Percentiles rank a stretch among this genome's conserved stretches.
phyloP scores from a whole-genome alignment of 768 basidiomycete species.

The Pulveroboletus sp. region DNA sequence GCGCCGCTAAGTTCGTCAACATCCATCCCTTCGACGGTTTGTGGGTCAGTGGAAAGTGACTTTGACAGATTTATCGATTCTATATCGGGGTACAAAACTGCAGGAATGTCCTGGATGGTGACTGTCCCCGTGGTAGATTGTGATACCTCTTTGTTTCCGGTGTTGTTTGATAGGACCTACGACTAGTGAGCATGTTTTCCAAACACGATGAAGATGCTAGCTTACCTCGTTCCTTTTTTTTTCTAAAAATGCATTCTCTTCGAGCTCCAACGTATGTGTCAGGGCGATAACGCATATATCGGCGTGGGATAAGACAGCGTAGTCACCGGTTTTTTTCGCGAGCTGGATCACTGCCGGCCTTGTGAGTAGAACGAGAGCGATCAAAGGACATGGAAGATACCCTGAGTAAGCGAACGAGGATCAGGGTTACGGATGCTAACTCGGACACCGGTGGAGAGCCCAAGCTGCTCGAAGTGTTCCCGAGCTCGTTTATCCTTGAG shows the following conservation, averaged over 20 bases:
- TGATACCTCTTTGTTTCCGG: background rate
- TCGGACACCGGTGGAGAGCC: conserved; percentile 69
- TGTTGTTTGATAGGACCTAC: conserved; percentile 7
- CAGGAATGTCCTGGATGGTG: background rate
- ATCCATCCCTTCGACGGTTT: background rate
- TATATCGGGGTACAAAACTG: background rate
- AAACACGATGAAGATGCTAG: conserved; percentile 4
- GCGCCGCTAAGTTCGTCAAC: conserved; percentile 10
- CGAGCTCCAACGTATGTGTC: conserved; percentile 70
- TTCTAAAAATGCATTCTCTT: conserved; percentile 32
- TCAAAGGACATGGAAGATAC: conserved; percentile 32
- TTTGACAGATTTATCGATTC: conserved; percentile 1
- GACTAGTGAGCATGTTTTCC: background rate
- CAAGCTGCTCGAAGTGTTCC: conserved; percentile 79
- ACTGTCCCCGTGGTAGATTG: background rate
- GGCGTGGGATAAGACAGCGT: conserved; percentile 82
- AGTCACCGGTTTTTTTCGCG: conserved; percentile 96
- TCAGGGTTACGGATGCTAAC: conserved; percentile 69
- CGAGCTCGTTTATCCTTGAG: conserved; percentile 83
- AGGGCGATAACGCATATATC: conserved; percentile 91
- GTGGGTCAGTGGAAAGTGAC: background rate
- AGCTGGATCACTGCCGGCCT: conserved; percentile 67
- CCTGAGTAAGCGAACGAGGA: conserved; percentile 59
- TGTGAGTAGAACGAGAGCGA: conserved; percentile 12
- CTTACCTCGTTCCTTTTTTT: conserved; percentile 29